Evolutionary conservation across 129 eudicot genomes (phyloP), one percentile per base, ranked within the genome.

Genomic region (Flaveria trinervia): DNA sequence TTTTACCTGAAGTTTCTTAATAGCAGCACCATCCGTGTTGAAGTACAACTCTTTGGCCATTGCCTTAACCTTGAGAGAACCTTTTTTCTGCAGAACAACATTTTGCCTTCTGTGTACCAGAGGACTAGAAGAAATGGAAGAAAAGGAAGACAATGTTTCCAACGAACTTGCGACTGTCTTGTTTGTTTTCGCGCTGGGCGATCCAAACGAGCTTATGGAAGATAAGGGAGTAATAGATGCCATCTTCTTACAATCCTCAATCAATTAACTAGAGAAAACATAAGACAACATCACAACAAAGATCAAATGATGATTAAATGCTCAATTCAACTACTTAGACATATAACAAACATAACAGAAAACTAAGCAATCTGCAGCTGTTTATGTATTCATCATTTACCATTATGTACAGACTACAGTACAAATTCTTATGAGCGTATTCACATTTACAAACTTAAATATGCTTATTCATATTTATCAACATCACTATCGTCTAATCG

Each of bases 1-100:
- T 1, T 50, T 74, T 46, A 88, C 96, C 85, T 91, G 96, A 11
- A 91, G 83, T 84, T 91, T 88, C 77, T 87, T 88, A 68, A 91
- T 80, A 49, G 96, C 96, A 14, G 89, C 72, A 13, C 96, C 96
- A 60, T 91, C 92, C 76, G 83, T 88, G 84, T 88, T 88, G 60
- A 91, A 84, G 71, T 91, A 82, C 26, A 91, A 62, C 23, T 88
- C 86, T 84, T 90, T 90, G 45, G 96, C 90, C 81, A 83, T 82
- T 14, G 96, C 90, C 11, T 83, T 86, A 33, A 90, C 82, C 69
- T 70, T 81, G 18, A 82, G 57, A 15, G 84, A 81, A 70, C 70
- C 28, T 60, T 84, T 78, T 76, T 77, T 90, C 50, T 72, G 80
- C 43, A 81, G 25, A 75, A 76, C 85, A 2, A 84, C 72, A 69